Evolutionary conservation across 306 rosid species (phyloP).

Genomic region (Chamaecrista fasciculata): DNA sequence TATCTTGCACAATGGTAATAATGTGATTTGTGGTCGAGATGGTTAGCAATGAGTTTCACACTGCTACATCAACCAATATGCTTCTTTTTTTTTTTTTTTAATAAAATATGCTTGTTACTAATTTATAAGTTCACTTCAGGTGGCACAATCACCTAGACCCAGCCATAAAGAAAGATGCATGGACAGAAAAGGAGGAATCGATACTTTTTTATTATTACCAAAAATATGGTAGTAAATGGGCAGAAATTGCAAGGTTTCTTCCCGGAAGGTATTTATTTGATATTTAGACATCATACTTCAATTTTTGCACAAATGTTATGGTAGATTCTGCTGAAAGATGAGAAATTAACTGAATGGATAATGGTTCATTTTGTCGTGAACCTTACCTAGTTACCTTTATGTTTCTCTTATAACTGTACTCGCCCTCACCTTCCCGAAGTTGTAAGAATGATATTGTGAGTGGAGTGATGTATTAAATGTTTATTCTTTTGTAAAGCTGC

Average conservation of each 20-base stretch:
- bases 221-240: slow-evolving; percentile 61
- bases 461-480: background rate
- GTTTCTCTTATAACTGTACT: background rate
- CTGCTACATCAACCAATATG: background rate
- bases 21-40: background rate
- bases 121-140: slow-evolving; percentile 40
- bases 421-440: background rate
- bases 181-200: slow-evolving; percentile 58
- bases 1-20: background rate
- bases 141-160: slow-evolving; percentile 69
- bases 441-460: background rate
- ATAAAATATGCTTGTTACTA: background rate
- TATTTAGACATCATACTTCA: background rate
- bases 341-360: background rate
- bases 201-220: slow-evolving; percentile 45
- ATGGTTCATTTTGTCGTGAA: background rate
- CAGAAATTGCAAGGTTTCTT: slow-evolving; percentile 61
- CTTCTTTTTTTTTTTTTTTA: background rate
- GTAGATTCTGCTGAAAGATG: background rate
- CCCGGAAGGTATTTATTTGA: slow-evolving; percentile 60
- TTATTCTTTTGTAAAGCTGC: background rate
- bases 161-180: slow-evolving; percentile 47
- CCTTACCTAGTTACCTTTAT: background rate
- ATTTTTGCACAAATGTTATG: background rate
- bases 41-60: background rate